Conservation (phyloP, 345 rosid species). For the Brassica napus region Da-Ae NC_063451.1:38412501-38413000, state of each 20-base stretch:
- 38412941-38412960: not conserved
- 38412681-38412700: constrained; percentile 69
- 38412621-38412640: constrained; percentile 55
- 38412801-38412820: not conserved
- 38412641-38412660: constrained; percentile 99
- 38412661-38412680: constrained; percentile 90
- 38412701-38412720: constrained; percentile 75
- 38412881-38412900: constrained; percentile 76
- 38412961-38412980: not conserved
- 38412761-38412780: not conserved
- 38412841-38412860: constrained; percentile 74
- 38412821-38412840: not conserved
- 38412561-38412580: not conserved
- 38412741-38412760: not conserved
- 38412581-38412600: not conserved
- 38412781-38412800: no score
- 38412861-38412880: constrained; percentile 88
- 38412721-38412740: not conserved
- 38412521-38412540: constrained; percentile 1
- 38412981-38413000: not conserved
- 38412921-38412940: not conserved
- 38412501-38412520: constrained; percentile 79
- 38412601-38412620: not conserved
- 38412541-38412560: not conserved
- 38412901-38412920: constrained; percentile 64